Conservation (phyloP, 1,284 basidiomycete species). For the Leccinum griseonigrum region DNA sequence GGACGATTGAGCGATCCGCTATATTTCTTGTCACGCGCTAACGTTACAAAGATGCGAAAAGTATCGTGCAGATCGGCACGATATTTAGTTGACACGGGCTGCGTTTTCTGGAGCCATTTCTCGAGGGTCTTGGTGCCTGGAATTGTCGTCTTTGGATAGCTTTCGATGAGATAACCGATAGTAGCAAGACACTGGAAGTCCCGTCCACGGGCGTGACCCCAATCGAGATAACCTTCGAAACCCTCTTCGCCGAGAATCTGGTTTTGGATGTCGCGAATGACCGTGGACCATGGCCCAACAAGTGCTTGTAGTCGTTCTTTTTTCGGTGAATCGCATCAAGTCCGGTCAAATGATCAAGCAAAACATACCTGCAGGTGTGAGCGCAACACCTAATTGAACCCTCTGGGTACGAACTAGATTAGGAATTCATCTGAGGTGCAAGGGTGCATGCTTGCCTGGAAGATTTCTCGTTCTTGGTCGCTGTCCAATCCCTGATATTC, state of each 20-base stretch:
- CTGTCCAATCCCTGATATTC: slow-evolving; percentile 43
- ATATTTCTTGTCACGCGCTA: slow-evolving; percentile 38
- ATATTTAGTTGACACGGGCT: slow-evolving; percentile 30
- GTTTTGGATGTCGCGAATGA: slow-evolving; percentile 41
- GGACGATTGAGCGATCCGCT: slow-evolving; percentile 39
- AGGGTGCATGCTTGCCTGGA: slow-evolving; percentile 27
- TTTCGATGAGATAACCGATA: slow-evolving; percentile 42
- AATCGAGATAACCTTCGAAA: slow-evolving; percentile 43
- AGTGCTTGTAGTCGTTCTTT: slow-evolving; percentile 49
- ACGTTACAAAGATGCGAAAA: slow-evolving; percentile 41
- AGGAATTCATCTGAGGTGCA: background rate
- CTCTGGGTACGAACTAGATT: slow-evolving; percentile 31
- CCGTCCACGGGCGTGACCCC: slow-evolving; percentile 45
- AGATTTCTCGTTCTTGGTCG: slow-evolving; percentile 36
- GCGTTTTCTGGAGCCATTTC: slow-evolving; percentile 38
- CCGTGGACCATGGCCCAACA: slow-evolving; percentile 40
- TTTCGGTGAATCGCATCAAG: slow-evolving; percentile 1
- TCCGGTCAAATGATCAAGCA: background rate
- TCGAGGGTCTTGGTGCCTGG: slow-evolving; percentile 38
- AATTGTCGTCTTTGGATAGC: slow-evolving; percentile 30
- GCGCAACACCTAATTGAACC: slow-evolving; percentile 38
- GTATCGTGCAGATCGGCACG: slow-evolving; percentile 37
- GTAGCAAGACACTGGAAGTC: slow-evolving; percentile 48
- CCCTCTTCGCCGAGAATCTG: slow-evolving; percentile 40
- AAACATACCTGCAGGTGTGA: slow-evolving; percentile 44